Evolutionary conservation across 2,329 filamentous ascomycete genomes (phyloP), one percentile per base, ranked within the genome.

Genomic region (Cercospora janseana): DNA sequence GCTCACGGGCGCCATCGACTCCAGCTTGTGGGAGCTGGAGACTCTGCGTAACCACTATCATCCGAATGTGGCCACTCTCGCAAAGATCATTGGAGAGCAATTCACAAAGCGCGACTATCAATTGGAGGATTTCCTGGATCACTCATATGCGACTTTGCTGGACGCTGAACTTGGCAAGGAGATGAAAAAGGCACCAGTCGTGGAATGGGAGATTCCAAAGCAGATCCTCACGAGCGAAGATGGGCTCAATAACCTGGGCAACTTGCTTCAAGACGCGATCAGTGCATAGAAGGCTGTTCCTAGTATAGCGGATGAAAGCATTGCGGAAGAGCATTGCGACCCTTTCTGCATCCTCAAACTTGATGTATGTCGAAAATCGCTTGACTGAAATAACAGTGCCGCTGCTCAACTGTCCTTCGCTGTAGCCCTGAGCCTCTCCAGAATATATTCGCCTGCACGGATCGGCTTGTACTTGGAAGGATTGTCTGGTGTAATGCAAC

Each of bases 31-130:
- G 94, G 93, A 98, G 69, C 79, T 98, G 45, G 87, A 94, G 53
- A 90, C 89, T 51, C 75, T 97, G 50, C 89, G 94, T 69, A 85
- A 83, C 1, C 94, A 98, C 69, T 97, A 95, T 70, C 93, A 98
- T 66, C 93, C 94, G 10, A 98, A 97, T 61, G 89, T 98, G 18
- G 91, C 92, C 0, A 93, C 91, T 2, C 83, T 98, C 60, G 86
- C 90, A 35, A 93, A 90, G 70, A 95, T 98, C 57, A 83, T 98
- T 50, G 88, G 88, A 2, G 90, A 97, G 71, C 93, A 97, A 68
- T 98, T 97, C 69, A 98, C 93, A 2, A 98, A 98, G 73, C 85
- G 90, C 60, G 80, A 86, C 2, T 98, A 97, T 70, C 93, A 90
- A 61, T 73, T 96, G n/a, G 93, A 98, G 66, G 93, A 98, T 66